phyloP scores from a whole-genome alignment of 2,329 filamentous ascomycete species.

The Pseudophaeomoniella oleicola region DNA sequence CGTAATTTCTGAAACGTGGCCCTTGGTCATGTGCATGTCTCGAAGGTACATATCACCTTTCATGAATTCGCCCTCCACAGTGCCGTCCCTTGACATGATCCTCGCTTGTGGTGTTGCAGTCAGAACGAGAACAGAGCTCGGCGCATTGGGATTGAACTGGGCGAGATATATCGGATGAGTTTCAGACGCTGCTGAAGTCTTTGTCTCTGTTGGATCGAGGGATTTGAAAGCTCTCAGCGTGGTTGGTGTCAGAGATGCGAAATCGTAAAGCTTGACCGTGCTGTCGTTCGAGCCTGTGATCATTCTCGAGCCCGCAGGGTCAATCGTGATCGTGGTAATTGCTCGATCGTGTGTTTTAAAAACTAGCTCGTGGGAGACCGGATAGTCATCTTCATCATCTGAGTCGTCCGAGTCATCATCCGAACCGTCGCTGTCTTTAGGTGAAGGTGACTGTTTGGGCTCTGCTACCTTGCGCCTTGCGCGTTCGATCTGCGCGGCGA shows the following conservation, averaged over 20 bases:
- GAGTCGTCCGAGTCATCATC: slow-evolving; percentile 45
- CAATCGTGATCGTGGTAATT: slow-evolving; percentile 70
- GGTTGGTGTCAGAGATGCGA: slow-evolving; percentile 87
- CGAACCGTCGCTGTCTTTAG: slow-evolving; percentile 32
- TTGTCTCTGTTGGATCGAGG: slow-evolving; percentile 71
- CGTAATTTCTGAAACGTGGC: slow-evolving; percentile 83
- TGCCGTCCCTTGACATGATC: slow-evolving; percentile 78
- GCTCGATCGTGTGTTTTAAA: slow-evolving; percentile 85
- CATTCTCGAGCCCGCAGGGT: slow-evolving; percentile 70
- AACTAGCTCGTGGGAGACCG: slow-evolving; percentile 82
- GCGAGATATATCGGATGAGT: slow-evolving; percentile 79
- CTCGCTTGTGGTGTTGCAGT: slow-evolving; percentile 83
- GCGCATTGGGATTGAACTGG: slow-evolving; percentile 71
- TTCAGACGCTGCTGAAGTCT: slow-evolving; percentile 56
- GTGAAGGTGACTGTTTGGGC: slow-evolving; percentile 18
- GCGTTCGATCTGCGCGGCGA: slow-evolving; percentile 67
- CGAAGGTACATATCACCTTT: slow-evolving; percentile 98
- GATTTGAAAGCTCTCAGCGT: slow-evolving; percentile 89
- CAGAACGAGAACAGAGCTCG: slow-evolving; percentile 69
- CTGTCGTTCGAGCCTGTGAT: slow-evolving; percentile 88
- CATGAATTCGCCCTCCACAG: slow-evolving; percentile 71
- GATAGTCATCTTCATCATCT: slow-evolving; percentile 75
- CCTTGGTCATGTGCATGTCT: slow-evolving; percentile 96
- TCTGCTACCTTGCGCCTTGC: slow-evolving; percentile 46
- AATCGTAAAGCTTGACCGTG: slow-evolving; percentile 84